These are phyloP conservation scores for Hagleromyces aurorensis DNA, from an alignment of 805 yeast species.

Conservation along the genomic window DNA sequence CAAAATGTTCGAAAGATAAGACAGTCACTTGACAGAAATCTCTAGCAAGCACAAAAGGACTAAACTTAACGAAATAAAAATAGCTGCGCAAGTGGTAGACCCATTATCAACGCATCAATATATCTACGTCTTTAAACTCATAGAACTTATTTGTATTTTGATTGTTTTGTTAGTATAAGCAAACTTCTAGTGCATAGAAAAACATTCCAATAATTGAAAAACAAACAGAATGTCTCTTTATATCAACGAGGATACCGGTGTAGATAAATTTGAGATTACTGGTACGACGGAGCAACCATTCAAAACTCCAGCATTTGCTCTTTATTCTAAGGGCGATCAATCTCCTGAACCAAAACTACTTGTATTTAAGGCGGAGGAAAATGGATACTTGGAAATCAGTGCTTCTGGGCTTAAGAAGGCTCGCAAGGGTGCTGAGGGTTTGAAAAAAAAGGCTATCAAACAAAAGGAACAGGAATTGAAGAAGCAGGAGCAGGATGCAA, in stretches of 20 bases:
- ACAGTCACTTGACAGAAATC: too few relatives aligned
- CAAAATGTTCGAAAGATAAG: too few relatives aligned
- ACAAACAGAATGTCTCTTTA: constrained; percentile 36
- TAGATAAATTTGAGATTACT: constrained; percentile 45
- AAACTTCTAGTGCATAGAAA: too few relatives aligned
- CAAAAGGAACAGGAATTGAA: constrained; percentile 46
- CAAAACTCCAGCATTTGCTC: constrained; percentile 78
- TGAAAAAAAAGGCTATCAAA: constrained; percentile 60
- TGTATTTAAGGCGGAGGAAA: constrained; percentile 38
- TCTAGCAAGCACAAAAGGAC: too few relatives aligned
- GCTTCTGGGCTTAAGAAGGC: constrained; percentile 94
- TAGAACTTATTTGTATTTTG: too few relatives aligned
- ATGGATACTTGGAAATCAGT: constrained; percentile 63
- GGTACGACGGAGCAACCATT: constrained; percentile 70
- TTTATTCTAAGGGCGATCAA: constrained; percentile 33
- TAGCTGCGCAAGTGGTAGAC: too few relatives aligned
- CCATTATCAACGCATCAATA: too few relatives aligned
- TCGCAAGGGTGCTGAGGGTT: constrained; percentile 88
- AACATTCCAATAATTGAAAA: neutral
- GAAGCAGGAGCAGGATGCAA: constrained; percentile 49
- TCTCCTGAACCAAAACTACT: constrained; percentile 38
- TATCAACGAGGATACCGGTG: constrained; percentile 68
- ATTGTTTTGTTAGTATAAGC: too few relatives aligned
- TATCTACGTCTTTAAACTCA: too few relatives aligned
- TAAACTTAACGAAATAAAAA: too few relatives aligned